Evolutionary conservation across 306 rosid species (phyloP), one percentile per base, ranked within the genome.

Genomic region (Ammopiptanthus mongolicus): DNA sequence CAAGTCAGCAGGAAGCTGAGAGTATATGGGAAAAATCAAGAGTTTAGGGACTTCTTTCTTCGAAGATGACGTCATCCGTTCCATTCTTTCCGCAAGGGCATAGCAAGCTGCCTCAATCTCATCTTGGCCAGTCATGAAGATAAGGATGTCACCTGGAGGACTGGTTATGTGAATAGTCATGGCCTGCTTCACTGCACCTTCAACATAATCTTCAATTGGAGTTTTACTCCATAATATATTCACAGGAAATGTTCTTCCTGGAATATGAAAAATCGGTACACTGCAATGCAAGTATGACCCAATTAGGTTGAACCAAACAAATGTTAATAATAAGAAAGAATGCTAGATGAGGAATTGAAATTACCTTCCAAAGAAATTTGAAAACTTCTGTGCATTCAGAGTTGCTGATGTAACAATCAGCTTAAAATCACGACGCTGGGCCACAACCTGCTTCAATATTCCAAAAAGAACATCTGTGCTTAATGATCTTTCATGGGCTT

Each of bases 101-200:
- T 86, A 92, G 84, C 98, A 95, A 42, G 97, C 98, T 25, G 98
- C 98, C 87, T 95, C 98, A 47, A 95, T 95, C 93, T 95, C 98
- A 69, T 95, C 98, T 86, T 91, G 98, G 71, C 98, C 98, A 19
- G 97, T 95, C 98, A 91, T 91, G 84, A 95, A 95, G 75, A 95
- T 95, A 69, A 95, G 98, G 71, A 95, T 90, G 83, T 95, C 98
- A 75, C 98, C 98, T 0, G 96, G 89, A 60, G 98, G 93, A 69
- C 97, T 91, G 33, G 97, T 88, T 83, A 95, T 90, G 84, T 95
- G 98, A 80, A 95, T 95, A n/a, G 97, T 87, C 97, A 95, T 95
- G 52, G 97, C 97, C 83, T 95, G 97, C 88, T 95, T 95, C 80
- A 95, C 98, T 31, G 97, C 98, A 70, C 82, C 97, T 81, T 95